Evolutionary conservation across 495 filamentous ascomycete genomes (phyloP), one percentile per base, ranked within the genome.

Genomic region (Penicillium arizonense): DNA sequence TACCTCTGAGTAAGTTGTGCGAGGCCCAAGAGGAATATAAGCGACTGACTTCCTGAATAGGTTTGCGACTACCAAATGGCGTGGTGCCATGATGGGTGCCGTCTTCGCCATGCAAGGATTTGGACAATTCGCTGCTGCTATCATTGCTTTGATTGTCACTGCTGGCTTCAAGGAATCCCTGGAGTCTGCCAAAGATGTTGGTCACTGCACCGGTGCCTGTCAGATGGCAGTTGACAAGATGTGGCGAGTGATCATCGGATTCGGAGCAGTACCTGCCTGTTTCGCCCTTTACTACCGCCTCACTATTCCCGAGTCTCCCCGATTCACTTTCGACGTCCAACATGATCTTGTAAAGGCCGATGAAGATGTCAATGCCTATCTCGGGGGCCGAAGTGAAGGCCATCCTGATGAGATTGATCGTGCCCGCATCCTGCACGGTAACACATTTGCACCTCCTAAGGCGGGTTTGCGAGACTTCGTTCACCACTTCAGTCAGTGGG

Each of bases 21-120:
- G 20, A 16, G 5, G 9, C 8, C 5, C 20, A 4, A 26, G 10
- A 4, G 18, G 16, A 11, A 13, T 12, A 8, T 32, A 21, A 13
- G 26, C 44, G 42, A 51, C 65, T 58, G 13, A 52, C 30, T 33
- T 4, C 37, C 11, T 45, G n/a, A 45, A 7, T 59, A 86, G 82
- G 67, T 91, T 90, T 64, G 89, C 88, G 18, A 90, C 87, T 4
- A 92, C 88, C 42, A 87, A 89, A 64, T 90, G 87, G 86, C 79
- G 90, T 48, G 90, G 90, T 44, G 87, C 85, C 41, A 93, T 96
- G 90, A 91, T 94, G 86, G 85, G 79, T n/a, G 79, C 86, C 12
- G 88, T 94, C 39, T 92, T 94, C 62, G 82, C 88, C 55, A 91
- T 90, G 83, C 89, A 92, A 64, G 88, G 88, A 53, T 75, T 92